A percentile compares a stretch with the other conserved stretches of the same genome.
phyloP scores from a whole-genome alignment of 2,329 filamentous ascomycete species.

The Colletotrichum agaves region DNA sequence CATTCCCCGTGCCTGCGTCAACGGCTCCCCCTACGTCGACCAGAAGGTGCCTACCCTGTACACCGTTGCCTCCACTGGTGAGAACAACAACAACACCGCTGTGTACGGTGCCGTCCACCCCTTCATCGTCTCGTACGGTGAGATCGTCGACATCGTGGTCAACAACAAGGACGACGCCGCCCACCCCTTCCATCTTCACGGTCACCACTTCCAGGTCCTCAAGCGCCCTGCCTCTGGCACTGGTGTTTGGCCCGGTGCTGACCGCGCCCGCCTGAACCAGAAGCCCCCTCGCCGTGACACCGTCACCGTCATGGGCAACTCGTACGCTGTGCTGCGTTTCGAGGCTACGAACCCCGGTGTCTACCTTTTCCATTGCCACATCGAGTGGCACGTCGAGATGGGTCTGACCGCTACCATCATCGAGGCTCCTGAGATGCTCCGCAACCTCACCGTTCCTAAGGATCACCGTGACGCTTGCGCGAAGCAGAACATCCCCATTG shows the following conservation, averaged over 20 bases:
- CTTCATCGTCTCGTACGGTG: constrained; percentile 51
- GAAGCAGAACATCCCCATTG: constrained; percentile 57
- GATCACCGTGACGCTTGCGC: constrained; percentile 64
- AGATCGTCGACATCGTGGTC: constrained; percentile 59
- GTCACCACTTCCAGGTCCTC: constrained; percentile 66
- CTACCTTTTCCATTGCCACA: constrained; percentile 69
- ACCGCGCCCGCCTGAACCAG: constrained; percentile 42
- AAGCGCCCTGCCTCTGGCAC: constrained; percentile 49
- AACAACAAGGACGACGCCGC: constrained; percentile 60
- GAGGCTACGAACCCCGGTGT: constrained; percentile 63
- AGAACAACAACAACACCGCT: constrained; percentile 52
- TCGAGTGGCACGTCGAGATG: constrained; percentile 71
- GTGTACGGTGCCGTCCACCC: constrained; percentile 58
- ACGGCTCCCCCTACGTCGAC: constrained; percentile 72
- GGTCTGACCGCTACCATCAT: constrained; percentile 66
- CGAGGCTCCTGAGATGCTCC: constrained; percentile 68
- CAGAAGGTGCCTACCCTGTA: constrained; percentile 79
- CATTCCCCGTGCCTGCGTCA: constrained; percentile 70
- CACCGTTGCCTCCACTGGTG: constrained; percentile 70
- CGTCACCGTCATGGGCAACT: constrained; percentile 51
- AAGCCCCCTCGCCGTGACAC: constrained; percentile 51
- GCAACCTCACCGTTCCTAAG: constrained; percentile 63
- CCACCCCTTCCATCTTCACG: constrained; percentile 66
- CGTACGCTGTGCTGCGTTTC: constrained; percentile 63
- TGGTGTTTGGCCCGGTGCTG: constrained; percentile 50